Percentiles rank a stretch among this genome's conserved stretches.
These are phyloP conservation scores for Lepidopterella palustris DNA, from an alignment of 495 filamentous ascomycete species.

Conservation along the genomic window DNA sequence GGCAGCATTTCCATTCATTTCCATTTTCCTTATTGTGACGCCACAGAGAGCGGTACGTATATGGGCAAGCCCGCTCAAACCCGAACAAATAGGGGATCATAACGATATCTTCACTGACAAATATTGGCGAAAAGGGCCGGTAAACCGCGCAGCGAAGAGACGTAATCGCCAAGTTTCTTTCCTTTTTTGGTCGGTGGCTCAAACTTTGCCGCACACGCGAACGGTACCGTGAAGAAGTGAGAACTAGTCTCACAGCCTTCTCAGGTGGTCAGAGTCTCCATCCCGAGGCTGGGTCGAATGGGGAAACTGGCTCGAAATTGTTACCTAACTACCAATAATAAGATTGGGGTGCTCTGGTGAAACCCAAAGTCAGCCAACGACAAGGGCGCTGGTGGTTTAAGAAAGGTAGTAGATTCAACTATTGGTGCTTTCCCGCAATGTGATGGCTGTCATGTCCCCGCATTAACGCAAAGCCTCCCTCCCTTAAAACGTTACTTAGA, in stretches of 20 bases:
- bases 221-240: neutral
- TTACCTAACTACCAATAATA: neutral
- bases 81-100: too few relatives aligned
- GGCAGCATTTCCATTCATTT: too few relatives aligned
- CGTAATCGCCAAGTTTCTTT: neutral
- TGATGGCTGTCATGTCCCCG: slow-evolving; percentile 2
- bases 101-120: too few relatives aligned
- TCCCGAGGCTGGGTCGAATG: neutral
- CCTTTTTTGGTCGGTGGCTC: neutral
- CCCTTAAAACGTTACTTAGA: neutral
- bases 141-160: too few relatives aligned
- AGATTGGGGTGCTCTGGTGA: too few relatives aligned
- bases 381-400: too few relatives aligned
- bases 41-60: too few relatives aligned
- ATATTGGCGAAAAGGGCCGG: too few relatives aligned
- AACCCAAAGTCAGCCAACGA: too few relatives aligned
- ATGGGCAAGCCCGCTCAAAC: too few relatives aligned
- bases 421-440: neutral
- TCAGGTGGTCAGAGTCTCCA: neutral
- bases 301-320: neutral
- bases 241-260: neutral
- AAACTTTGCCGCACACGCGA: neutral
- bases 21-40: too few relatives aligned
- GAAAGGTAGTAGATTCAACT: too few relatives aligned
- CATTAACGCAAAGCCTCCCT: neutral